A percentile compares a stretch with the other conserved stretches of the same genome.
These are phyloP conservation scores for Fusarium bulbicola DNA, from an alignment of 2,329 filamentous ascomycete species.

Conservation along the genomic window DNA sequence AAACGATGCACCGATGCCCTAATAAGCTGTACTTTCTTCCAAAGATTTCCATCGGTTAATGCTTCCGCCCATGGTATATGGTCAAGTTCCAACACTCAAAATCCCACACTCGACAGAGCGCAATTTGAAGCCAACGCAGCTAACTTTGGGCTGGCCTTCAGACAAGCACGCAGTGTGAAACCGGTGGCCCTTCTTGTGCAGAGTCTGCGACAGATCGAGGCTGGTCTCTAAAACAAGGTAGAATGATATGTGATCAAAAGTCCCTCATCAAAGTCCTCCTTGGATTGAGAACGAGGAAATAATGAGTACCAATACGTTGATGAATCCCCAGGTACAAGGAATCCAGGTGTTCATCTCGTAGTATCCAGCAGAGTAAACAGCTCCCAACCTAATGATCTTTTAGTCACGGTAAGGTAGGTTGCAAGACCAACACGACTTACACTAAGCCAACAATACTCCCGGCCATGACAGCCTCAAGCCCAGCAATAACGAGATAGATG, in stretches of 20 bases:
- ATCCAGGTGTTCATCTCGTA: slow-evolving; percentile 96
- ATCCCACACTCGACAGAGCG: neutral
- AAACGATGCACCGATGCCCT: neutral
- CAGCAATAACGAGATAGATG: slow-evolving; percentile 75
- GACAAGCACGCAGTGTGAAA: neutral
- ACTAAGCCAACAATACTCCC: slow-evolving; percentile 84
- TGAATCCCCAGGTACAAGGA: slow-evolving; percentile 85
- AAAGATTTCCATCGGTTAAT: neutral
- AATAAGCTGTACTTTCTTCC: neutral
- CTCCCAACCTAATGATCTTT: slow-evolving; percentile 68
- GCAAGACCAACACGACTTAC: slow-evolving; percentile 58
- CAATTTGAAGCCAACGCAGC: neutral
- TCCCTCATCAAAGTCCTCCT: slow-evolving; percentile 73
- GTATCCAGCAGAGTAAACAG: slow-evolving; percentile 82
- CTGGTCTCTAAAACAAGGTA: neutral
- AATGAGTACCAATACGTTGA: slow-evolving; percentile 84
- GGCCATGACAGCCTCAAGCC: slow-evolving; percentile 78
- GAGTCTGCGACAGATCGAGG: neutral
- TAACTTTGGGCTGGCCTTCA: neutral
- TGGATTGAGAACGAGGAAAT: slow-evolving; percentile 94
- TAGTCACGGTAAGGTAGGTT: neutral
- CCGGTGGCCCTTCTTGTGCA: neutral
- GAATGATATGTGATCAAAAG: neutral
- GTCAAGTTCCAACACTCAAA: neutral
- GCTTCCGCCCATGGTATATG: neutral